Percentiles rank a stretch among this genome's conserved stretches.
Conservation (phyloP, 805 yeast species). For the Lipomyces spencermartinsiae region DNA sequence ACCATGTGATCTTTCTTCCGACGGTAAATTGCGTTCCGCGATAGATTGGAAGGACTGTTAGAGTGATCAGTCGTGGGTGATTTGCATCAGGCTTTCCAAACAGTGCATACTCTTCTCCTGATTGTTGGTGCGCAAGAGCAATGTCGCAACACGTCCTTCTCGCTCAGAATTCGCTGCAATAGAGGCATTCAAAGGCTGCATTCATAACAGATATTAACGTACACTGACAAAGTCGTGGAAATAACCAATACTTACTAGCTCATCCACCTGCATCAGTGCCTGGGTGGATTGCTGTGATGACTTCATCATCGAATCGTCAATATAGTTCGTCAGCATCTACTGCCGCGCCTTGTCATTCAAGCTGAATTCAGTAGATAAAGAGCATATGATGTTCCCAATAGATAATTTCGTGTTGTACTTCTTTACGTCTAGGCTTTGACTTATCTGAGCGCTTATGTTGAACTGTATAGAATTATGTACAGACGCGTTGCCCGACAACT, state of each 20-base stretch:
- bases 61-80: background rate
- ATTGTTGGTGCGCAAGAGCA: conserved; percentile 17
- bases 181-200: conserved; percentile 10
- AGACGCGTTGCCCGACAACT: background rate
- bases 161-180: background rate
- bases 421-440: background rate
- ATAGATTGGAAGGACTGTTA: conserved; percentile 17
- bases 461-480: background rate
- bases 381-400: background rate
- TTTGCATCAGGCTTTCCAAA: background rate
- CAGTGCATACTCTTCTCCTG: conserved; percentile 22
- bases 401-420: background rate
- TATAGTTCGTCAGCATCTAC: conserved; percentile 13
- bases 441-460: background rate
- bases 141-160: conserved; percentile 19
- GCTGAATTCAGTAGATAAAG: background rate
- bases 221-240: background rate
- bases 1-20: conserved; percentile 35
- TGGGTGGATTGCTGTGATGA: conserved; percentile 28
- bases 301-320: conserved; percentile 8
- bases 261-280: conserved; percentile 22
- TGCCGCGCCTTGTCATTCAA: background rate
- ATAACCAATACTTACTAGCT: conserved; percentile 17
- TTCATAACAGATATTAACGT: background rate
- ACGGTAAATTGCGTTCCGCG: conserved; percentile 19